Evolutionary conservation across 306 rosid genomes (phyloP).

Genomic region (Datisca glomerata): DNA sequence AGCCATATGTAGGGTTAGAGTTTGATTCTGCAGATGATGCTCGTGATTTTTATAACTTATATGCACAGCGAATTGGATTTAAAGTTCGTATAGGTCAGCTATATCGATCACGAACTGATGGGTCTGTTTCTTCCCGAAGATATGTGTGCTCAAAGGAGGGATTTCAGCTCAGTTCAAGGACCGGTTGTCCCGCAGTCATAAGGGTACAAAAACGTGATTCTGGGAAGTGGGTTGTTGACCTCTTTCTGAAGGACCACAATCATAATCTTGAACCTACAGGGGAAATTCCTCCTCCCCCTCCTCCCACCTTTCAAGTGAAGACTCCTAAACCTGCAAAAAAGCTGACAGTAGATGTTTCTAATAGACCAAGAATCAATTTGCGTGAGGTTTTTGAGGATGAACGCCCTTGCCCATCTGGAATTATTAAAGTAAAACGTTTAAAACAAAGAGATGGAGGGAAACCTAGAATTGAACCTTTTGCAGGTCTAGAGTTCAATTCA

Average conservation of each 20-base stretch:
- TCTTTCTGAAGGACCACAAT: conserved; percentile 70
- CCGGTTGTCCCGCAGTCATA: conserved; percentile 86
- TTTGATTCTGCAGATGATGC: conserved; percentile 73
- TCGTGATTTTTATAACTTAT: conserved; percentile 52
- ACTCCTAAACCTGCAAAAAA: conserved; percentile 21
- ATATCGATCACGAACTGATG: conserved; percentile 81
- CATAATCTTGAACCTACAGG: conserved; percentile 47
- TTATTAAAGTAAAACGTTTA: conserved; percentile 46
- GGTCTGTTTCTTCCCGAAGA: conserved; percentile 85
- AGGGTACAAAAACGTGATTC: conserved; percentile 68
- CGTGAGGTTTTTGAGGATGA: conserved; percentile 30
- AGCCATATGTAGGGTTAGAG: conserved; percentile 63
- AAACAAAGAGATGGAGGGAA: conserved; percentile 44
- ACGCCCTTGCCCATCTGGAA: conserved; percentile 40
- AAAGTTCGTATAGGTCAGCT: conserved; percentile 88
- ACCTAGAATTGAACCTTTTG: conserved; percentile 42
- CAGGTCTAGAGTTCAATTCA: conserved; percentile 70
- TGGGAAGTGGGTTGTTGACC: conserved; percentile 90
- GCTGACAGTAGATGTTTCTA: conserved; percentile 26
- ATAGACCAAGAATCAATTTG: conserved; percentile 42
- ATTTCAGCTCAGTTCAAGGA: conserved; percentile 76
- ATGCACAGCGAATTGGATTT: conserved; percentile 61
- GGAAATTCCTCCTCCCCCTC: conserved; percentile 28
- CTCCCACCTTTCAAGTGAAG: conserved; percentile 29
- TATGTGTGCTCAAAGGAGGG: conserved; percentile 96